Base-by-base conservation (phyloP, 1,139 yeast genomes). In the Suhomyces coccinellae region DNA sequence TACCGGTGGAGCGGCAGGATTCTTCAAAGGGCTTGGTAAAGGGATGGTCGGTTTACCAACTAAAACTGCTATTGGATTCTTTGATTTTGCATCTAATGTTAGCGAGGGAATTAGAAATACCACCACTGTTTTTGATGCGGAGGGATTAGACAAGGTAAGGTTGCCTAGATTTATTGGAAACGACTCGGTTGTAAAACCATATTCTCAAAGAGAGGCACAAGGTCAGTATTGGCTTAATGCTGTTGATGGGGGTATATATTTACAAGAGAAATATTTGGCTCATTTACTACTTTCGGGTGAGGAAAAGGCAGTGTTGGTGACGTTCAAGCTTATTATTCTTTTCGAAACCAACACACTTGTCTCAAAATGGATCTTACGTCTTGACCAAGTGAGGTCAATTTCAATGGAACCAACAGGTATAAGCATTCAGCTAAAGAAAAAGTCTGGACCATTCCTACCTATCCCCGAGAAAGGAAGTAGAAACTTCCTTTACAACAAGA, bases 11-110 rank as follows among this genome's bases (percentile, higher is more conserved):
- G 83, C 98, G 0, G 73, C 83, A 1, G 99, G 99, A 0, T 93
- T 95, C 61, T 83, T 95, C 67, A 88, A 82, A 61, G 99, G 99
- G 0, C 63, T 95, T 9, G 99, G 99, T 7, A 87, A 85, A 57
- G 99, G 99, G n/a, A 62, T 95, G 17, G 81, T 95, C 45, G 99
- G 99, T 0, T 69, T 95, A 33, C 99, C 99, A 0, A 90, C 99
- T 0, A 95, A 95, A 66, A 89, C 99, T 0, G 97, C 97, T 0
- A 90, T 93, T 58, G 99, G 99, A 7, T 65, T 93, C 29, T 85
- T 95, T 57, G 99, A 95, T 61, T 73, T 95, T 53, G 97, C 99
- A 0, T 86, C 89, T 39, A 91, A 89, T 65, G 84, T 93, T 26
- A 85, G 96, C 67, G 98, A 91, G 62, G 98, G 98, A 20, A 91